A percentile compares a stretch with the other conserved stretches of the same genome.
Conservation (phyloP, 2,329 filamentous ascomycete genomes). For the Helotiales sp. region DNA sequence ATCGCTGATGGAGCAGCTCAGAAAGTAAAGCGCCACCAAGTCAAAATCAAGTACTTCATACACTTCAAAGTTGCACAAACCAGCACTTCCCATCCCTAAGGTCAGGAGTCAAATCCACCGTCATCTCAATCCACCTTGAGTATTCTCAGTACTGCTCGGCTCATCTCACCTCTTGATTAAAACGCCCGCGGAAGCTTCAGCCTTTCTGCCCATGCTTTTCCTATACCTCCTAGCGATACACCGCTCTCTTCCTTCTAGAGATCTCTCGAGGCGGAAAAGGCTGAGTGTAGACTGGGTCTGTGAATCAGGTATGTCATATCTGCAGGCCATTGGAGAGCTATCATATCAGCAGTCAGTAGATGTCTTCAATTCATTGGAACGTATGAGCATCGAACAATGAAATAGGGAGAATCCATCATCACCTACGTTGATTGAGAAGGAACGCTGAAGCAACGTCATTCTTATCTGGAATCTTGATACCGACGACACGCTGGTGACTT, state of each 20-base stretch:
- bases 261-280: neutral
- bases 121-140: neutral
- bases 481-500: neutral
- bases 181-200: neutral
- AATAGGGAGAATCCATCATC: too few relatives aligned
- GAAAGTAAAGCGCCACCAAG: too few relatives aligned
- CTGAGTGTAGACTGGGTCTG: neutral
- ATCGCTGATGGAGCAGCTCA: too few relatives aligned
- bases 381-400: too few relatives aligned
- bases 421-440: slow-evolving; percentile 1
- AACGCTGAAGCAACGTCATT: slow-evolving; percentile 6
- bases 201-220: neutral
- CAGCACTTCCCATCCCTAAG: neutral
- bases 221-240: neutral
- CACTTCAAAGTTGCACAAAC: too few relatives aligned
- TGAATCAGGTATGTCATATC: neutral
- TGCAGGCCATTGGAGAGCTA: neutral
- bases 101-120: neutral
- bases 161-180: neutral
- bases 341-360: neutral
- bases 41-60: too few relatives aligned
- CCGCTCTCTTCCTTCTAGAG: neutral
- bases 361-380: neutral
- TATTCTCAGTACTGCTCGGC: too few relatives aligned
- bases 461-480: slow-evolving; percentile 7